Evolutionary conservation across 495 filamentous ascomycete genomes (phyloP).

Genomic region (Tuber borchii): DNA sequence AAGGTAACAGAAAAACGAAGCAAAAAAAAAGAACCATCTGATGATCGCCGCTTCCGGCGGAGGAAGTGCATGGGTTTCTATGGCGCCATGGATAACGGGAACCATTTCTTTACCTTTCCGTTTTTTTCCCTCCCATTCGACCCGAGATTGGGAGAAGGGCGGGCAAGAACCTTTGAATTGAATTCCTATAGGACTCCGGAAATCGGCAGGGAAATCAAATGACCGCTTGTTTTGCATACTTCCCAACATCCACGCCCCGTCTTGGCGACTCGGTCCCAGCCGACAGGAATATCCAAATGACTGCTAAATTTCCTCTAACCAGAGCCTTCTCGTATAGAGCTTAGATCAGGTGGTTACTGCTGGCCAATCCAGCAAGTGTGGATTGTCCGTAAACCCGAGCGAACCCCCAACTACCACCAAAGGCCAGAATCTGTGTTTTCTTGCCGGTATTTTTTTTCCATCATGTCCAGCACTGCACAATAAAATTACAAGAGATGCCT

Average conservation of each 20-base stretch:
- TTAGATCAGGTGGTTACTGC: conserved; percentile 36
- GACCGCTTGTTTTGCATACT: conserved; percentile 15
- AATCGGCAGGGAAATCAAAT: conserved; percentile 33
- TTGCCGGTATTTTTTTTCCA: background rate
- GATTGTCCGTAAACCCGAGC: background rate
- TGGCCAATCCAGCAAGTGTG: background rate
- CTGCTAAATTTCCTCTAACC: conserved; percentile 24
- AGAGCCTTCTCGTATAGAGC: conserved; percentile 34
- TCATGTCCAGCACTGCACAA: background rate
- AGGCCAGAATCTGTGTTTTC: background rate
- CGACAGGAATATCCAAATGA: conserved; percentile 24
- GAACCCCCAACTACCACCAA: background rate
- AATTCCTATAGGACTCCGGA: conserved; percentile 29
- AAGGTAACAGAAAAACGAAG: background rate
- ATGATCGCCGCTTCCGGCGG: background rate
- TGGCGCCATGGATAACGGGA: background rate
- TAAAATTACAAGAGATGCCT: background rate
- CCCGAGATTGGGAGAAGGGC: background rate
- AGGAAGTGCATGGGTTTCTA: background rate
- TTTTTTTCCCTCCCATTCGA: background rate
- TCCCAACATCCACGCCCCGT: conserved; percentile 21
- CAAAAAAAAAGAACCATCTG: background rate
- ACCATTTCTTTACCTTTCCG: background rate
- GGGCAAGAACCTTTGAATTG: background rate
- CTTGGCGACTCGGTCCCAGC: conserved; percentile 35